These are phyloP conservation scores for Trichomonas gallinae DNA, from an alignment of 208 protist species.

Conservation along the genomic window DNA sequence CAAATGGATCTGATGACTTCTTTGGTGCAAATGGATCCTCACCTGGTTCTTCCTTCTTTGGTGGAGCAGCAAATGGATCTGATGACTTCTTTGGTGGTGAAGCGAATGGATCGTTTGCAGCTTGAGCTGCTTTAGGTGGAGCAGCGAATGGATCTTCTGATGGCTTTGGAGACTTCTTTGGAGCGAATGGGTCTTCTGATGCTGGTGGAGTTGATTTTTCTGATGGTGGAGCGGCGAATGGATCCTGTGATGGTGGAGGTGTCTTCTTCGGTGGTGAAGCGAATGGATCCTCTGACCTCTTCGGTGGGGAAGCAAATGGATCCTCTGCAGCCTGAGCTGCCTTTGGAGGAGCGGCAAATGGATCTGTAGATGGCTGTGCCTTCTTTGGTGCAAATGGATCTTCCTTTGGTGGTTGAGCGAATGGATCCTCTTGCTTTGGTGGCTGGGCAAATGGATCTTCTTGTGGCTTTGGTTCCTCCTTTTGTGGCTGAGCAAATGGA, in stretches of 20 bases:
- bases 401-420: neutral
- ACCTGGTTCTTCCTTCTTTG: neutral
- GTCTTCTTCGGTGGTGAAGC: neutral
- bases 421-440: neutral
- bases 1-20: neutral
- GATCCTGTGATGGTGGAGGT: neutral
- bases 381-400: neutral
- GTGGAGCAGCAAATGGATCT: neutral
- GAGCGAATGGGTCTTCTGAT: neutral
- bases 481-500: neutral
- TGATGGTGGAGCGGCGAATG: neutral
- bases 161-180: neutral
- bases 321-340: neutral
- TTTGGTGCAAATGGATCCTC: neutral
- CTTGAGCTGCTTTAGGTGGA: neutral
- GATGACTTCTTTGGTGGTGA: neutral
- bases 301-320: neutral
- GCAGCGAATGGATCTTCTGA: neutral
- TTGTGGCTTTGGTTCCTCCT: neutral
- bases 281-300: neutral
- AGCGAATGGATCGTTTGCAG: neutral
- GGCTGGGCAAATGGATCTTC: neutral
- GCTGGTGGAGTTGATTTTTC: neutral
- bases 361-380: neutral
- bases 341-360: neutral